phyloP scores from a whole-genome alignment of 2,329 filamentous ascomycete species.

The Venturia effusa region DNA sequence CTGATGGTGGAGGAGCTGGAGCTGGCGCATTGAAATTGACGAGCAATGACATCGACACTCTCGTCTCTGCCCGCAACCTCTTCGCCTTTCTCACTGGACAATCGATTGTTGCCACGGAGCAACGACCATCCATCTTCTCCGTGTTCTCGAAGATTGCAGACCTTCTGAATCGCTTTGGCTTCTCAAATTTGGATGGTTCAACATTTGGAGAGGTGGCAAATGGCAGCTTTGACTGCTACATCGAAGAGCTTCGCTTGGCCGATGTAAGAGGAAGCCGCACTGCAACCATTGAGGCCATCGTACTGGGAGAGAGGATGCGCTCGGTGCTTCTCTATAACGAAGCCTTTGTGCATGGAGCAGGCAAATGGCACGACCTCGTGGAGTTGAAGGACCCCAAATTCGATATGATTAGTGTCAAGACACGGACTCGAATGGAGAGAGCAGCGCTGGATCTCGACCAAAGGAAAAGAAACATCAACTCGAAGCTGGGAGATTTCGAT shows the following conservation, averaged over 20 bases:
- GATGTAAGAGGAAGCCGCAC: conserved; percentile 76
- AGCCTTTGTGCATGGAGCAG: conserved; percentile 82
- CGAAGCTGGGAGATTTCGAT: conserved; percentile 75
- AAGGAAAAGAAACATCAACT: conserved; percentile 58
- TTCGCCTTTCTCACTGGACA: conserved; percentile 54
- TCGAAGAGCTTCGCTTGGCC: conserved; percentile 63
- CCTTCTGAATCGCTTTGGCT: conserved; percentile 46
- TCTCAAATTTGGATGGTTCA: conserved; percentile 51
- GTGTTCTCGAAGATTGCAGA: conserved; percentile 52
- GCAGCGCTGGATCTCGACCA: conserved; percentile 69
- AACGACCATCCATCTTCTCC: conserved; percentile 43
- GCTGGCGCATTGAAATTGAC: conserved; percentile 19
- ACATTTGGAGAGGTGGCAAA: conserved; percentile 52
- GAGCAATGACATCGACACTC: conserved; percentile 42
- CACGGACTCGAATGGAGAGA: conserved; percentile 69
- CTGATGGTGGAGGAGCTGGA: conserved; percentile 18
- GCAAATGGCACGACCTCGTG: conserved; percentile 67
- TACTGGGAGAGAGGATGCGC: conserved; percentile 82
- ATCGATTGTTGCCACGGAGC: conserved; percentile 47
- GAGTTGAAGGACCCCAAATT: conserved; percentile 59
- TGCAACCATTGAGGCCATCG: conserved; percentile 78
- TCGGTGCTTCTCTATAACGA: conserved; percentile 78
- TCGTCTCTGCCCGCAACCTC: conserved; percentile 51
- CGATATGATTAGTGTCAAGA: conserved; percentile 56
- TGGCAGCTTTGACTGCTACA: conserved; percentile 60